Conservation (phyloP, 805 yeast species). For the Metschnikowia aberdeeniae region DNA sequence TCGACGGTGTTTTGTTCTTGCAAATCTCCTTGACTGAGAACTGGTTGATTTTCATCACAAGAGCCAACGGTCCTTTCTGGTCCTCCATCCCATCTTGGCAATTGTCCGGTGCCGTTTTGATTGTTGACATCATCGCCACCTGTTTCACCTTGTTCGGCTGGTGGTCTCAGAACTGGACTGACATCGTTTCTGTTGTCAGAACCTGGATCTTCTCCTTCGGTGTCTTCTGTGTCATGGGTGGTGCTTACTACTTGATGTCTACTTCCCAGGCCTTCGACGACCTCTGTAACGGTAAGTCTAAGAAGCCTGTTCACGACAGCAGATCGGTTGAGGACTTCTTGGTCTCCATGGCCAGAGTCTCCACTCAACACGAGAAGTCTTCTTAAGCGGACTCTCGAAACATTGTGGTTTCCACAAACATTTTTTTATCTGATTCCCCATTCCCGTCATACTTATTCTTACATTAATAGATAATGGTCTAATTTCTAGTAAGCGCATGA, state of each 20-base stretch:
- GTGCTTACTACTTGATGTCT: constrained; percentile 93
- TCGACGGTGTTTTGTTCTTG: constrained; percentile 90
- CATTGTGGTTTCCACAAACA: constrained; percentile 6
- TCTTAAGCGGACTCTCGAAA: constrained; percentile 34
- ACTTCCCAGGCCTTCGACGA: constrained; percentile 75
- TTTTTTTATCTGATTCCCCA: constrained; percentile 23
- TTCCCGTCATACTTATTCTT: constrained; percentile 27
- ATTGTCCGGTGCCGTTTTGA: constrained; percentile 87
- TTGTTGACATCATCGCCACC: constrained; percentile 88
- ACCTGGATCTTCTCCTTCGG: constrained; percentile 95
- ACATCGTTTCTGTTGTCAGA: constrained; percentile 91
- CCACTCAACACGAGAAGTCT: constrained; percentile 84
- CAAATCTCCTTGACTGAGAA: constrained; percentile 93
- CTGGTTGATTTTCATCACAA: constrained; percentile 95
- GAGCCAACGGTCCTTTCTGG: constrained; percentile 99
- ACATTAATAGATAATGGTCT: constrained; percentile 24
- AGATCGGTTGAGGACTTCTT: constrained; percentile 82
- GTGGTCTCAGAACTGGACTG: constrained; percentile 98
- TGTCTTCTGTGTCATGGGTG: constrained; percentile 94
- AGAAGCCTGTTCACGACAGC: constrained; percentile 48
- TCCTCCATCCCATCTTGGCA: constrained; percentile 95
- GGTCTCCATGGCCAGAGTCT: constrained; percentile 83
- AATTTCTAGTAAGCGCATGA: not conserved
- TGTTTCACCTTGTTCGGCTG: constrained; percentile 92
- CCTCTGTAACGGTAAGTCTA: constrained; percentile 79